Evolutionary conservation across 2,329 filamentous ascomycete species (phyloP).

Genomic region (Epichloe sibirici): DNA sequence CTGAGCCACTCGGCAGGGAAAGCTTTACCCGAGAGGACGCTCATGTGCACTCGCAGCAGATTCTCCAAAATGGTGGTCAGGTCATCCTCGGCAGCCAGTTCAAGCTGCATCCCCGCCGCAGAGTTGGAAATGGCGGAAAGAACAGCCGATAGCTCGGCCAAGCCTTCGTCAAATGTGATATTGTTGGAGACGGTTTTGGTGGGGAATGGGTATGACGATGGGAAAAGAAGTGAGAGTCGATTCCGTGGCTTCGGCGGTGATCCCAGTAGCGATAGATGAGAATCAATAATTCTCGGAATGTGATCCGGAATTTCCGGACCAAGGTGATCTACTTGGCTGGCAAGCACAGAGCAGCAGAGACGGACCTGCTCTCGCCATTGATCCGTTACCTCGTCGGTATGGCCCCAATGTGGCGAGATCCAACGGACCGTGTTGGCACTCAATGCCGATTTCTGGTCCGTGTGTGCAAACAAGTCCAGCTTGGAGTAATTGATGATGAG

Average conservation of each 20-base stretch:
- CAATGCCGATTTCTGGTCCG: conserved; percentile 61
- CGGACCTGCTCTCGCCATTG: conserved; percentile 91
- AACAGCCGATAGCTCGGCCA: conserved; percentile 80
- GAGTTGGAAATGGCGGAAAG: conserved; percentile 71
- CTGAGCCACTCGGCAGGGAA: conserved; percentile 88
- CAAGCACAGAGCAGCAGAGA: conserved; percentile 83
- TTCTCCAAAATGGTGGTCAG: conserved; percentile 65
- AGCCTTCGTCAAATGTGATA: conserved; percentile 63
- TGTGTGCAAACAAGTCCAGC: conserved; percentile 67
- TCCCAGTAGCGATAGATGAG: conserved; percentile 65
- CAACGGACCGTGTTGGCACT: conserved; percentile 76
- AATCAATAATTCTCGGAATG: conserved; percentile 81
- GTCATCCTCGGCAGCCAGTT: conserved; percentile 60
- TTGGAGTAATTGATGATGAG: conserved; percentile 86
- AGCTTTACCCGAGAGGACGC: conserved; percentile 76
- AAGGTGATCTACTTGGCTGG: conserved; percentile 69
- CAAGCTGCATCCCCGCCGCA: conserved; percentile 58
- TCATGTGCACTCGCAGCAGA: conserved; percentile 73
- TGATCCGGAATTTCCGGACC: conserved; percentile 77
- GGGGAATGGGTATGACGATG: conserved; percentile 80
- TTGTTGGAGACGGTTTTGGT: conserved; percentile 52
- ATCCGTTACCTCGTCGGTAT: conserved; percentile 57
- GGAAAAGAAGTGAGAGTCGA: conserved; percentile 78
- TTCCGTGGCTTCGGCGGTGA: conserved; percentile 41
- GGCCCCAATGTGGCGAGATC: conserved; percentile 91